Percentiles rank a stretch among this genome's conserved stretches.
Conservation (phyloP, 139 green algal species). For the Diplosphaera chodatii region DNA sequence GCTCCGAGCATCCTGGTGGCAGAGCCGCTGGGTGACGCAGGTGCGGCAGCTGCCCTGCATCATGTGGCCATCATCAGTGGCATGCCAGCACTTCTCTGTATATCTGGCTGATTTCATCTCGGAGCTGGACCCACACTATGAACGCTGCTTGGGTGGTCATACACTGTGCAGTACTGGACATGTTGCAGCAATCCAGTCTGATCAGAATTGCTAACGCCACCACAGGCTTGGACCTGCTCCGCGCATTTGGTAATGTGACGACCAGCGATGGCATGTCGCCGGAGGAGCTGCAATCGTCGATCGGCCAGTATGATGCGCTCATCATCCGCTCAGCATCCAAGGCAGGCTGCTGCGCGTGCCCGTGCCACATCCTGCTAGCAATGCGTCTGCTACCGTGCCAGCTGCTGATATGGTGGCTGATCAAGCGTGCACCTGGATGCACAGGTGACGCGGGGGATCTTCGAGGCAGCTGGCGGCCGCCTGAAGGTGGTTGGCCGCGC, state of each 20-base stretch:
- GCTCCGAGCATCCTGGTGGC: constrained; percentile 81
- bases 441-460: constrained; percentile 81
- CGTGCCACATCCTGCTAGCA: not conserved
- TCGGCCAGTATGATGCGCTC: constrained; percentile 69
- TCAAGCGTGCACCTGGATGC: too few species aligned
- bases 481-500: constrained; percentile 92
- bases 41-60: constrained; percentile 17
- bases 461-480: constrained; percentile 84
- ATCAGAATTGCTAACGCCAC: too few species aligned
- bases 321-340: constrained; percentile 90
- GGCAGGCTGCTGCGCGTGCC: constrained; percentile 21
- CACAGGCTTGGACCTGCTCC: constrained; percentile 74
- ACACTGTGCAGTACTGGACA: too few species aligned
- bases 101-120: not conserved
- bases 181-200: too few species aligned
- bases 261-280: constrained; percentile 66
- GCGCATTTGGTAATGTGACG: constrained; percentile 60
- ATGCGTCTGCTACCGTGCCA: not conserved
- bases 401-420: too few species aligned
- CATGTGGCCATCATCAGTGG: too few species aligned
- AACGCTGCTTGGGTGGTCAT: too few species aligned
- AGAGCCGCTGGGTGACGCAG: constrained; percentile 83
- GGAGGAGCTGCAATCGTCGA: constrained; percentile 71
- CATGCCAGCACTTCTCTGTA: too few species aligned
- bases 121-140: too few species aligned